Conservation (phyloP, 2,329 filamentous ascomycete species). For the Botrytis elliptica region DNA sequence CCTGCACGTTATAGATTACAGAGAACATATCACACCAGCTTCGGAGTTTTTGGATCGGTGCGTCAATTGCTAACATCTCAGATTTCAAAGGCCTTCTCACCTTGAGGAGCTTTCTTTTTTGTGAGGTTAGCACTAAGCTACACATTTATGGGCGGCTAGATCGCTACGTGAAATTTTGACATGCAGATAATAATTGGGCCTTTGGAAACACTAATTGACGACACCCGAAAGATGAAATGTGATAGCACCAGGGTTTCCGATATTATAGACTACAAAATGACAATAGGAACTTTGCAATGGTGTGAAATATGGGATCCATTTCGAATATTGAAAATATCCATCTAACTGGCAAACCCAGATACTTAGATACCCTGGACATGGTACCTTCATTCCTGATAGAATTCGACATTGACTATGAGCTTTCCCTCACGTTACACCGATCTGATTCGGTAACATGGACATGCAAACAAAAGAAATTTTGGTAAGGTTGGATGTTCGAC, state of each 20-base stretch:
- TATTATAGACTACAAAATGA: neutral
- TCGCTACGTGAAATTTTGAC: neutral
- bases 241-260: neutral
- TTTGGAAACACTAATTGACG: neutral
- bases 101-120: neutral
- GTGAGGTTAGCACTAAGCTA: no score
- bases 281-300: no score
- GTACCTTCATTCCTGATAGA: neutral
- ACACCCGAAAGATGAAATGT: neutral
- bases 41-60: accelerated
- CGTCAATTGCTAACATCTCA: neutral
- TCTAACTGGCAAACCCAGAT: neutral
- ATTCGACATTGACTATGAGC: neutral
- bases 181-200: neutral
- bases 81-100: neutral
- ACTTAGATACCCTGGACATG: neutral
- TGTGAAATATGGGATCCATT: accelerated
- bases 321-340: neutral
- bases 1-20: neutral
- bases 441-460: neutral
- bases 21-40: accelerated
- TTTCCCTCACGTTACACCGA: neutral
- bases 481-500: neutral
- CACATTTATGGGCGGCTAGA: neutral
- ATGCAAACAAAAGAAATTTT: neutral